These are phyloP conservation scores for Corylus heterophylla DNA, from an alignment of 306 rosid species.

Conservation along the genomic window DNA sequence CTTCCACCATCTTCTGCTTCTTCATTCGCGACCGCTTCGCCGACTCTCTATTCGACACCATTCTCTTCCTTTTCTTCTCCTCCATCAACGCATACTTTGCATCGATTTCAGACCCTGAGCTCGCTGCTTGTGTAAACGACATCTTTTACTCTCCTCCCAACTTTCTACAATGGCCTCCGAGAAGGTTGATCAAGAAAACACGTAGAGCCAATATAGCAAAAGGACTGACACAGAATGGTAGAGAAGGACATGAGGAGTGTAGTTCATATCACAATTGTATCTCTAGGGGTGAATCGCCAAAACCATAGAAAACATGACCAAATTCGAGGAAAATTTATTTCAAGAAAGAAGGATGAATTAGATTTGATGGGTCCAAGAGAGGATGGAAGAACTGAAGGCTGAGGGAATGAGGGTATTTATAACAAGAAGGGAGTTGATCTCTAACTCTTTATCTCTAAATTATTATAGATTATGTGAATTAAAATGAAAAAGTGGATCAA, in stretches of 20 bases:
- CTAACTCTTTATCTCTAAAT: no score
- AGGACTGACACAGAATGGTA: slow-evolving; percentile 16
- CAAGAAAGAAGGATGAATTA: no score
- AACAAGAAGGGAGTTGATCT: no score
- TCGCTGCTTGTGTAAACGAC: neutral
- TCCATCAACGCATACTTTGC: neutral
- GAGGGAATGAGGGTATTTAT: no score
- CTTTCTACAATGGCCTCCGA: neutral
- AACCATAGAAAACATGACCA: neutral
- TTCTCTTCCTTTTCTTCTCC: slow-evolving; percentile 20
- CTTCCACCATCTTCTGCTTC: slow-evolving; percentile 14
- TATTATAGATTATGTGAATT: no score
- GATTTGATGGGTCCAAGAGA: no score
- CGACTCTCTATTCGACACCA: slow-evolving; percentile 23
- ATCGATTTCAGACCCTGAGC: neutral
- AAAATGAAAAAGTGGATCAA: no score
- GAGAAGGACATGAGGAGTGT: neutral
- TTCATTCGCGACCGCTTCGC: slow-evolving; percentile 22
- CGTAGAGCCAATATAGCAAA: slow-evolving; percentile 22
- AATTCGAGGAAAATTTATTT: neutral
- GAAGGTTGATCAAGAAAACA: neutral
- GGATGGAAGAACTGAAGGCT: no score
- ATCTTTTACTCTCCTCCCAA: neutral
- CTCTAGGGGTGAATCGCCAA: neutral
- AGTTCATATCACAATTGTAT: slow-evolving; percentile 10